Conservation (phyloP, 306 rosid genomes). For the Medicago arabica region DNA sequence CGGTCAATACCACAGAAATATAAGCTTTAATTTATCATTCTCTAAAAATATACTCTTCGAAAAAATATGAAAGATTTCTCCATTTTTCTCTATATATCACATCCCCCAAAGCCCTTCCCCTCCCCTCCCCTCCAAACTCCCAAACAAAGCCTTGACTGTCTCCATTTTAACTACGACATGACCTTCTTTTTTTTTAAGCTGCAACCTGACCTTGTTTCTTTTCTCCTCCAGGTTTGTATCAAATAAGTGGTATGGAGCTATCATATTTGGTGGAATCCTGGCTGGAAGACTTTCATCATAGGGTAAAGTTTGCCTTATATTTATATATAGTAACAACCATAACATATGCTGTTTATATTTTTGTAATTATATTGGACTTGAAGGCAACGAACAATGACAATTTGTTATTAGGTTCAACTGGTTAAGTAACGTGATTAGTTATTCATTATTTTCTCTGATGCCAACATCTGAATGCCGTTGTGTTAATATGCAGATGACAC, state of each 20-base stretch:
- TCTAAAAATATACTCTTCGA: too few relatives aligned
- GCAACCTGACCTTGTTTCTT: constrained; percentile 20
- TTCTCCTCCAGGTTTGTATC: constrained; percentile 72
- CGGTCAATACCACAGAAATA: constrained; percentile 20
- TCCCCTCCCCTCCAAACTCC: too few relatives aligned
- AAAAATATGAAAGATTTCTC: too few relatives aligned
- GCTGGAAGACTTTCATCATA: constrained; percentile 67
- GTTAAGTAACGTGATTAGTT: constrained; percentile 9
- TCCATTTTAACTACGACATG: constrained; percentile 27
- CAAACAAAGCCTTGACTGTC: too few relatives aligned
- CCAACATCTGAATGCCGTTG: not conserved
- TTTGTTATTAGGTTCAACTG: constrained; percentile 4
- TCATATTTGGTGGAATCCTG: constrained; percentile 80
- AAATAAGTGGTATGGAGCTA: constrained; percentile 96
- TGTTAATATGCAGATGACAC: not conserved
- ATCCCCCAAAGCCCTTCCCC: too few relatives aligned
- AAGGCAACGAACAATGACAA: constrained; percentile 2
- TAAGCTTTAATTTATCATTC: too few relatives aligned
- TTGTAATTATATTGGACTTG: constrained; percentile 18
- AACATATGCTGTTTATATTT: not conserved
- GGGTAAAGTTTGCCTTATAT: constrained; percentile 38
- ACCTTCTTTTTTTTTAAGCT: constrained; percentile 18
- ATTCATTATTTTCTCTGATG: not conserved
- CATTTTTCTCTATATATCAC: too few relatives aligned
- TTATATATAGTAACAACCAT: not conserved